Conservation (phyloP, 129 eudicot genomes). For the Centaurea solstitialis region DNA sequence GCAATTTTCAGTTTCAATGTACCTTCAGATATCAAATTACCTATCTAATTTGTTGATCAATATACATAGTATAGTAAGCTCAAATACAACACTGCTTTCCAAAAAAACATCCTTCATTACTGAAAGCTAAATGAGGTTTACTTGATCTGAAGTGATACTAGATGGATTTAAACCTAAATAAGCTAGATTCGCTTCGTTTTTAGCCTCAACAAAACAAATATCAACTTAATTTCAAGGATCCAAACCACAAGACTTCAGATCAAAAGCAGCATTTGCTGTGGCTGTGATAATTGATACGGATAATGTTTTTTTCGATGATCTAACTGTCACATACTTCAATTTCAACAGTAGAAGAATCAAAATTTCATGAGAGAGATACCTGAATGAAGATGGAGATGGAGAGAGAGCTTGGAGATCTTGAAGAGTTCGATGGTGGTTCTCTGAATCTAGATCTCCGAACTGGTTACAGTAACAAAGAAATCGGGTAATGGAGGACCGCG, state of each 20-base stretch:
- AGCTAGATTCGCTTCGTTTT: neutral
- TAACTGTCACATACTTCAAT: neutral
- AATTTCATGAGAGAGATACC: constrained; percentile 2
- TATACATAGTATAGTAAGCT: too few species aligned
- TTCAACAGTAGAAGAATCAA: neutral
- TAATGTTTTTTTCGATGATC: neutral
- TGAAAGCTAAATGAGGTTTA: neutral
- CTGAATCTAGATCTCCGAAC: constrained; percentile 25
- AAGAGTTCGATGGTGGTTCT: neutral
- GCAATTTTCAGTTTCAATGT: neutral
- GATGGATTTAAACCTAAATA: neutral
- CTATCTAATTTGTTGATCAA: neutral
- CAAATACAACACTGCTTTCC: neutral
- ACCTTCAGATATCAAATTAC: neutral
- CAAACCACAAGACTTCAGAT: neutral
- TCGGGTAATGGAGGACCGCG: neutral
- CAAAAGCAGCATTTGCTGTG: neutral
- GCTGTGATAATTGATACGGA: neutral
- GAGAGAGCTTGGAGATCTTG: constrained; percentile 5
- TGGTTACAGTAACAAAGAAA: neutral
- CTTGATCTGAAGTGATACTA: too few species aligned
- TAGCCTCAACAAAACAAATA: neutral
- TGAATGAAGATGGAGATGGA: neutral
- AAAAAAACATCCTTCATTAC: neutral
- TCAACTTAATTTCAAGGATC: neutral